Evolutionary conservation across 805 yeast genomes (phyloP).

Genomic region (Diddensiella caesifluorescens): DNA sequence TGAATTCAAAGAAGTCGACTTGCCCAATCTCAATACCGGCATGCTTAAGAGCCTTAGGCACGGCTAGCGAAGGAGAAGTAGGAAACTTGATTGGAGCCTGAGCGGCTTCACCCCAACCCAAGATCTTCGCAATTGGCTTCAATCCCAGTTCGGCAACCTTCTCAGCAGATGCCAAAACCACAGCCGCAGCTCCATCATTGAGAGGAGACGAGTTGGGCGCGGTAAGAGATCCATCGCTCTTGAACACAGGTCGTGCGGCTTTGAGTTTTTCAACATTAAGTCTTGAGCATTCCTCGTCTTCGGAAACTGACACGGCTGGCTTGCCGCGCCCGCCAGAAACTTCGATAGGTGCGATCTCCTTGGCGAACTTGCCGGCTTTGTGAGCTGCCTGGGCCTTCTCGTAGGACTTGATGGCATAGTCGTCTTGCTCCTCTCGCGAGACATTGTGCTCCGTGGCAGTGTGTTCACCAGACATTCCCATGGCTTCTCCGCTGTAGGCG

Average conservation of each 20-base stretch:
- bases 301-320: conserved; percentile 64
- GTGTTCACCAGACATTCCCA: conserved; percentile 98
- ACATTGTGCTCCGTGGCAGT: conserved; percentile 79
- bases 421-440: conserved; percentile 84
- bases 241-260: conserved; percentile 90
- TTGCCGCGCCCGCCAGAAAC: conserved; percentile 84
- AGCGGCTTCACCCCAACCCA: conserved; percentile 98
- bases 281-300: conserved; percentile 81
- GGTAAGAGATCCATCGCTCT: conserved; percentile 92
- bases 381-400: conserved; percentile 80
- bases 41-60: conserved; percentile 91
- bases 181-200: conserved; percentile 98
- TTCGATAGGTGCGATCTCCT: conserved; percentile 82
- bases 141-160: conserved; percentile 81
- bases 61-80: conserved; percentile 89
- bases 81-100: conserved; percentile 93
- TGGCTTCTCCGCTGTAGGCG: conserved; percentile 79
- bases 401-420: conserved; percentile 79
- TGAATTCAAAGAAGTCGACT: conserved; percentile 89
- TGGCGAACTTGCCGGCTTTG: conserved; percentile 69
- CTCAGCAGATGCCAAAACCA: conserved; percentile 75
- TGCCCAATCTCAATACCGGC: conserved; percentile 62
- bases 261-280: conserved; percentile 71
- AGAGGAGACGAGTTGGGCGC: conserved; percentile 96
- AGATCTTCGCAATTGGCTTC: conserved; percentile 82